These are phyloP conservation scores for Datura wrightii DNA, from an alignment of 257 asterid species.

Conservation along the genomic window DNA sequence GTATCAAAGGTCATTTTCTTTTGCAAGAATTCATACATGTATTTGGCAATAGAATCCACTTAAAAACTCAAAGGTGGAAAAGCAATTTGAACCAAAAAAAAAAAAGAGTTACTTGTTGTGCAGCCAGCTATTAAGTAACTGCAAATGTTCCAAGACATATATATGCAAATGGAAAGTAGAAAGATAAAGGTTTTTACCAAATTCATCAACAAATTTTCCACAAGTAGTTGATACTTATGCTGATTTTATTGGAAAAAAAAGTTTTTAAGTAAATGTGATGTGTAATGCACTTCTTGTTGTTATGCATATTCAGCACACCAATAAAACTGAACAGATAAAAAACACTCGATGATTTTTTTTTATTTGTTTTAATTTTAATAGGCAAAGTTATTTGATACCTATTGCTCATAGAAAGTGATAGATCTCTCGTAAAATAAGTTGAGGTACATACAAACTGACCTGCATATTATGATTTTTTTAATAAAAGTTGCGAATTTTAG, in stretches of 20 bases:
- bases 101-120: background rate
- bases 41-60: slow-evolving; percentile 21
- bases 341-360: too few species aligned
- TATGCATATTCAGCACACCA: background rate
- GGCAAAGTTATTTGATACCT: too few species aligned
- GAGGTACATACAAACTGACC: too few species aligned
- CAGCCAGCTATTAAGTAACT: slow-evolving; percentile 19
- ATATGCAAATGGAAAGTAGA: slow-evolving; percentile 11
- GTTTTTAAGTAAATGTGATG: background rate
- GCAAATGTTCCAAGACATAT: background rate
- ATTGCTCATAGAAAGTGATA: too few species aligned
- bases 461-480: too few species aligned
- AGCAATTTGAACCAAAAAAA: background rate
- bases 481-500: too few species aligned
- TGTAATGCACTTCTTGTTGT: slow-evolving; percentile 23
- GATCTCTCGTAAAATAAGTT: too few species aligned
- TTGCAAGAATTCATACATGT: background rate
- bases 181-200: background rate
- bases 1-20: background rate
- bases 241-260: background rate
- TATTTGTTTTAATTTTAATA: too few species aligned
- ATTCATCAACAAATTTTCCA: background rate
- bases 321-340: too few species aligned
- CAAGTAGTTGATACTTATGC: background rate
- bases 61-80: background rate